phyloP scores from a whole-genome alignment of 495 filamentous ascomycete genomes.

The Talaromyces stipitatus region DNA sequence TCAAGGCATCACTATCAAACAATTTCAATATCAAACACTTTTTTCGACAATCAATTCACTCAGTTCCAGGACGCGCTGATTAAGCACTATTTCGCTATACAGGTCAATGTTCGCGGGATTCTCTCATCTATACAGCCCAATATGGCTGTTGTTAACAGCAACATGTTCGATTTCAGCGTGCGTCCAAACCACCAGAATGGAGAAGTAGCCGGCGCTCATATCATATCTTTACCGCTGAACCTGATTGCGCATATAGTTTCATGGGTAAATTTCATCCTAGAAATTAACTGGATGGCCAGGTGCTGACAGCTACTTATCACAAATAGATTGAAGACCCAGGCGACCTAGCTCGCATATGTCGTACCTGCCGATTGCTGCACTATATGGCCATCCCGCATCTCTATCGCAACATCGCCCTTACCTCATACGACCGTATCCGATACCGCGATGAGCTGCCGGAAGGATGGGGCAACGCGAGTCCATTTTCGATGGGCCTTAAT shows the following conservation, averaged over 20 bases:
- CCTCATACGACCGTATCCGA: conserved; percentile 52
- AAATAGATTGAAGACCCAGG: conserved; percentile 44
- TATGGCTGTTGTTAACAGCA: conserved; percentile 20
- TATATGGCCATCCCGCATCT: conserved; percentile 59
- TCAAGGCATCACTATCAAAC: background rate
- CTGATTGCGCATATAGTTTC: conserved; percentile 49
- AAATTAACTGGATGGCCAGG: conserved; percentile 3
- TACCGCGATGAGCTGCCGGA: conserved; percentile 52
- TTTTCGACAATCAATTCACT: background rate
- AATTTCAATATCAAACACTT: background rate
- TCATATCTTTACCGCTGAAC: conserved; percentile 49
- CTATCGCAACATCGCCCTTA: conserved; percentile 48
- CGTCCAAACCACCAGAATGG: conserved; percentile 19
- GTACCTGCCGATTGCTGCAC: conserved; percentile 55
- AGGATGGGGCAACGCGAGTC: conserved; percentile 53
- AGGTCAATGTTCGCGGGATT: background rate
- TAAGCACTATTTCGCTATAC: background rate
- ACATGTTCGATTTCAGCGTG: conserved; percentile 40
- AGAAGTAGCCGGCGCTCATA: conserved; percentile 15
- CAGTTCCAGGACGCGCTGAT: too few relatives aligned
- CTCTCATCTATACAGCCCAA: background rate
- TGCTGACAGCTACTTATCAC: background rate
- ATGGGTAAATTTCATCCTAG: conserved; percentile 28
- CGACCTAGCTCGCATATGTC: conserved; percentile 50
- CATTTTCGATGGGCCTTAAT: conserved; percentile 57